Evolutionary conservation across 2,329 filamentous ascomycete genomes (phyloP).

Genomic region (Zalaria sp.): DNA sequence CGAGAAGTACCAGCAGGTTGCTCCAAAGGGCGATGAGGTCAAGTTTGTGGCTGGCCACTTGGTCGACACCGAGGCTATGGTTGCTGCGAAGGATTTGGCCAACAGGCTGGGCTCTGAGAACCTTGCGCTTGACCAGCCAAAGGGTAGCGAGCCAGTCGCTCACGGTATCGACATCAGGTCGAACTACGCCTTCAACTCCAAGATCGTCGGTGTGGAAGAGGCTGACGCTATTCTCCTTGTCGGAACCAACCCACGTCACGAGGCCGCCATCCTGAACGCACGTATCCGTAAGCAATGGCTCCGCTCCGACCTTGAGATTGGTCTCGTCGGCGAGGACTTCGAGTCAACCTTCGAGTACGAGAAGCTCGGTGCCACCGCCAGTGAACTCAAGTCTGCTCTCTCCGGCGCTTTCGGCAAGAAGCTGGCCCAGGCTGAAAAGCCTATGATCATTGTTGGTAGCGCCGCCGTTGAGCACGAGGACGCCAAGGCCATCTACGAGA

Average conservation of each 20-base stretch:
- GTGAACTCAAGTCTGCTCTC: conserved; percentile 71
- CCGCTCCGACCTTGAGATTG: conserved; percentile 85
- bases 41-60: conserved; percentile 88
- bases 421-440: conserved; percentile 71
- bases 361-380: conserved; percentile 68
- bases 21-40: conserved; percentile 84
- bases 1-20: conserved; percentile 62
- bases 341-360: conserved; percentile 93
- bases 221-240: conserved; percentile 85
- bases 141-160: conserved; percentile 68
- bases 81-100: conserved; percentile 92
- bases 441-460: conserved; percentile 94
- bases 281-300: conserved; percentile 98
- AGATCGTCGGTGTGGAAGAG: conserved; percentile 84
- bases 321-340: conserved; percentile 78
- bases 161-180: conserved; percentile 89
- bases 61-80: conserved; percentile 81
- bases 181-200: conserved; percentile 95
- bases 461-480: conserved; percentile 83
- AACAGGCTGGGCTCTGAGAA: conserved; percentile 97
- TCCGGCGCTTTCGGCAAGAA: conserved; percentile 86
- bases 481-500: conserved; percentile 86
- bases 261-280: conserved; percentile 89
- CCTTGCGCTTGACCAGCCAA: conserved; percentile 78
- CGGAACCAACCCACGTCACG: conserved; percentile 88